Base-by-base conservation (phyloP, 1,284 basidiomycete genomes). In the Cryptococcus floricola region DNA sequence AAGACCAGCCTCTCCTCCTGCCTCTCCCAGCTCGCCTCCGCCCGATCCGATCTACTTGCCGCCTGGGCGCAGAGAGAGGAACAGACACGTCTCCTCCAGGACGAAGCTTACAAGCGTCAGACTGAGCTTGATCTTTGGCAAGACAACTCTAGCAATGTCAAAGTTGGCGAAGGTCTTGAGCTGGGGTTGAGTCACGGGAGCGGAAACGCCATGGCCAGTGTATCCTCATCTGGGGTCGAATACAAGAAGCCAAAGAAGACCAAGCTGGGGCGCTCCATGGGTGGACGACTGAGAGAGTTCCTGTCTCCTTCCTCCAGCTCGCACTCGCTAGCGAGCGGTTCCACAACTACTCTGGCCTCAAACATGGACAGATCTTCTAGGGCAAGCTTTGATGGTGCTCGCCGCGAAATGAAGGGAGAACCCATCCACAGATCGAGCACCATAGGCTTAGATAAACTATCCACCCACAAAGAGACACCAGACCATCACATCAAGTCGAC, bases 281-380 rank as follows among this genome's bases (percentile, higher is more conserved):
- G 73, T 13, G 70, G 71, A 31, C 59, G 63, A 50, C 61, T 75
- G 23, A 57, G 68, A 13, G 72, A 71, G 18, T 58, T 75, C 31
- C 61, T 75, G 19, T 56, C 60, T 1, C 65, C 69, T 19, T 68
- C 67, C 2, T 54, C 53, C 4, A 65, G 68, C 43, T 62, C 64
- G 2, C 51, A 49, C 18, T 49, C 55, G 28, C 49, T 68, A 0
- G 53, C 62, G 5, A 18, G 27, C 27, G 5, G 45, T 25, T n/a
- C 53, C 47, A 25, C 44, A 45, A 4, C 38, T 61, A 6, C 53
- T 56, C 13, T 56, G 58, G 54, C 51, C 53, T 23, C 56, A 54
- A 28, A 23, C 14, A 13, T n/a, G 4, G 54, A 57, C 5, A 51
- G 41, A 38, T 42, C 51, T 5, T 46, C 53, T 18, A 47, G 61